Base-by-base conservation (phyloP, 495 filamentous ascomycete genomes). In the Saxophila tyrrhenica region DNA sequence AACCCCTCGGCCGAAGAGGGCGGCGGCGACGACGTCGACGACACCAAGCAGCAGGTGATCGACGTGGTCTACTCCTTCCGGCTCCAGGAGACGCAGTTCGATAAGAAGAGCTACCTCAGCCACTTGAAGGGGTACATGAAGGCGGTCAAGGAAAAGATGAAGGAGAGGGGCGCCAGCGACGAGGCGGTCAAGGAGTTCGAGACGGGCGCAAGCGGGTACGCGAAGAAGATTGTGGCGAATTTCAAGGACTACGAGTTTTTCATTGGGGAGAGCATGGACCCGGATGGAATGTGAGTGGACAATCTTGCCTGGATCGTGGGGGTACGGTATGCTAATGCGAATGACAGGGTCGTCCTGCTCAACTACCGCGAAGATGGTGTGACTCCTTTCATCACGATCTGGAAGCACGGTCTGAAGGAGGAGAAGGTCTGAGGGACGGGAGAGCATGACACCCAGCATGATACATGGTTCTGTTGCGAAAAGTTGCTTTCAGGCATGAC, bases 191-290 rank as follows among this genome's bases (percentile, higher is more conserved):
- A 79, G 54, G 75, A 71, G 13, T 95, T 94, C 75, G 85, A 96
- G 78, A 77, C 70, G 55, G 78, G 79, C 58, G 87, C 88, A 45
- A 64, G 72, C 54, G 73, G 45, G 20, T 90, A 81, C 65, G 81
- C 80, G 65, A 85, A 85, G 72, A 87, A 89, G 73, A 80, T 95
- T 65, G 63, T 85, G 39, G 73, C 59, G 70, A 89, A 83, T 72
- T 95, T 94, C 78, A 87, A 91, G 73, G 85, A 98, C 77, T 95
- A 82, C 69, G 92, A 97, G 64, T 87, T 95, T 72, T 86, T 89
- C 70, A 85, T 86, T 62, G 91, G 92, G 69, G 81, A 90, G 77
- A 83, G 79, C 58, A 91, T 90, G 87, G 80, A 94, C 66, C 80
- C 82, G 57, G 87, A 95, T 62, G 89, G 85, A 72, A 97, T 98